Evolutionary conservation across 2,329 filamentous ascomycete genomes (phyloP), one percentile per base, ranked within the genome.

Genomic region (Chlorencoelia australis): DNA sequence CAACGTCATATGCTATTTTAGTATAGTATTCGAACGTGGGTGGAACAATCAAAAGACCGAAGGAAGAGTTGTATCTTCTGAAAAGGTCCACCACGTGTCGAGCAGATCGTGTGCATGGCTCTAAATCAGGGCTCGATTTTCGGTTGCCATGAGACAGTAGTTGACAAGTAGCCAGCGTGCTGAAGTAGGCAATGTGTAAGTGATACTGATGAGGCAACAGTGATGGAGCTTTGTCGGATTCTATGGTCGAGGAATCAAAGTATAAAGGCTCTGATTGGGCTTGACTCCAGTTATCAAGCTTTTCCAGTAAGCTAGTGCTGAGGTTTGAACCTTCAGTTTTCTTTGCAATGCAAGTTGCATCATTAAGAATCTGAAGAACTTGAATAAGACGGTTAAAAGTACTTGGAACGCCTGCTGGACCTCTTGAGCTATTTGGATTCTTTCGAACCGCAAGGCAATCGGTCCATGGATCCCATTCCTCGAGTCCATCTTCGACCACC

Each of bases 381-480:
- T 50, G 44, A 16, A 57, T 49, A 5, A 65, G 42, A 4, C 49
- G 51, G 26, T 57, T 57, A 31, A 58, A 48, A 11, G 52, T 51
- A 22, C 58, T 58, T 16, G 58, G 41, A 19, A 57, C 52, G 17
- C 50, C 52, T n/a, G 47, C 49, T 10, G 56, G 56, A 19, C 49
- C 44, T 35, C 50, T 57, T 22, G 49, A 43, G 13, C 39, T 46
- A 7, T 29, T 30, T 18, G 22, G 37, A 13, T 29, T 42, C 42
- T 61, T 43, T 15, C 56, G 51, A 26, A 61, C 59, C 44, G 59
- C 56, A 39, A 64, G 48, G 41, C 65, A 64, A 17, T 75, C 71
- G 13, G 66, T 65, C 81, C 81, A 86, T 1, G 77, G 74, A 45
- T 81, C 75, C 80, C 80, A 85, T 59, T 85, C 79, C 50, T 85